phyloP scores from a whole-genome alignment of 768 basidiomycete genomes.

The Suillus occidentalis region DNA sequence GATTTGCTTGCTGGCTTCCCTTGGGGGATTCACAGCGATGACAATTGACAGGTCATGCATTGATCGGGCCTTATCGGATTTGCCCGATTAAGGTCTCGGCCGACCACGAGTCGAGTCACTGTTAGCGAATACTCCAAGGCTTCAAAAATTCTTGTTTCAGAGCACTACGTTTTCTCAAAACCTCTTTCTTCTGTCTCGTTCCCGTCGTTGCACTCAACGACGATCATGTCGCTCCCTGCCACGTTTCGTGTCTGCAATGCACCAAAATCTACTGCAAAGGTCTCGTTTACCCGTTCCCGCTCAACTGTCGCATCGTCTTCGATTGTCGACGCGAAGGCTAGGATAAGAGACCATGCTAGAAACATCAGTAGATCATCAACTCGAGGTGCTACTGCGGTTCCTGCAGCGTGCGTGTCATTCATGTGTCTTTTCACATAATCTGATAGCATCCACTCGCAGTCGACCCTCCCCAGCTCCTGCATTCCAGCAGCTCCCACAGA shows the following conservation, averaged over 20 bases:
- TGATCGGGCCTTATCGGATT: slow-evolving; percentile 17
- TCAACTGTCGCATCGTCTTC: slow-evolving; percentile 52
- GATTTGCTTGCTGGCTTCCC: neutral
- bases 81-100: slow-evolving; percentile 22
- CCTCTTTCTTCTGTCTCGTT: neutral
- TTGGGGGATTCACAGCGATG: too few relatives aligned
- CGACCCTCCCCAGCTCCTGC: slow-evolving; percentile 63
- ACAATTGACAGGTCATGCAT: neutral
- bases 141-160: slow-evolving; percentile 11
- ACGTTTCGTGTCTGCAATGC: slow-evolving; percentile 44
- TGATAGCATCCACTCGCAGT: slow-evolving; percentile 35
- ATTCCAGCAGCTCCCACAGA: slow-evolving; percentile 51
- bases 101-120: slow-evolving; percentile 23
- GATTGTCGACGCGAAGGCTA: slow-evolving; percentile 77
- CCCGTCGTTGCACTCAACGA: slow-evolving; percentile 15
- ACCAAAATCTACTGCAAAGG: slow-evolving; percentile 31
- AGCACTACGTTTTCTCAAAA: slow-evolving; percentile 10
- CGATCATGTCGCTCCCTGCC: slow-evolving; percentile 44
- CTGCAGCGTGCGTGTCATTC: slow-evolving; percentile 50
- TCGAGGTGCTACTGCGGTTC: slow-evolving; percentile 60
- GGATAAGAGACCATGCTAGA: slow-evolving; percentile 76
- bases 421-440: slow-evolving; percentile 8
- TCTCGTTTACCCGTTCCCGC: slow-evolving; percentile 45
- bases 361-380: slow-evolving; percentile 69
- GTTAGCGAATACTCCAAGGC: slow-evolving; percentile 4